Evolutionary conservation across 2,329 filamentous ascomycete species (phyloP).

Genomic region (Trichocomaceae sp.): DNA sequence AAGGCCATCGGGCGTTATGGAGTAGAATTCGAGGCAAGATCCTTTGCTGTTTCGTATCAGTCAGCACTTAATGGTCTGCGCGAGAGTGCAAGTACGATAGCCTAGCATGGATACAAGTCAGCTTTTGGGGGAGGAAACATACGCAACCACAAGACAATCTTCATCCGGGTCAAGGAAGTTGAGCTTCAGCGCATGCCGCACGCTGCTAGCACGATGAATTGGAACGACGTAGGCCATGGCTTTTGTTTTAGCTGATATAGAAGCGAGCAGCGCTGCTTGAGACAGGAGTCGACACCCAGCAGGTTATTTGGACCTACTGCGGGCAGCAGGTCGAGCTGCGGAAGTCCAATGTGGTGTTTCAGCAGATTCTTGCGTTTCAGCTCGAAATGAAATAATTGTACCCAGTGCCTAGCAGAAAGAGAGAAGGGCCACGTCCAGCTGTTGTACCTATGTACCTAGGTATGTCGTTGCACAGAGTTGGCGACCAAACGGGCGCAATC

Average conservation of each 20-base stretch:
- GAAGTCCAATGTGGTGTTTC: background rate
- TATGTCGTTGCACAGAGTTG: no score
- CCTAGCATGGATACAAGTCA: background rate
- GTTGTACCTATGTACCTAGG: no score
- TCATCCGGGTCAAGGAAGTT: constrained; percentile 67
- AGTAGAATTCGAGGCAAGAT: constrained; percentile 81
- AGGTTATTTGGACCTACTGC: background rate
- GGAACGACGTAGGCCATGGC: constrained; percentile 90
- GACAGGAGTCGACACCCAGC: background rate
- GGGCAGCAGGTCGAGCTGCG: background rate
- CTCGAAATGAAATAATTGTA: no score
- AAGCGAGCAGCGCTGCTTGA: background rate
- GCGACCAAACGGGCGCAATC: background rate
- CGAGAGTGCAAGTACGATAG: background rate
- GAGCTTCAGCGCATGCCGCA: constrained; percentile 78
- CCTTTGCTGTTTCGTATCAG: constrained; percentile 55
- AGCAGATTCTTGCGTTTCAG: no score
- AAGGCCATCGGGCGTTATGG: constrained; percentile 54
- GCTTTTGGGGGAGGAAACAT: constrained; percentile 33
- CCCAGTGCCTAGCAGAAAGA: no score
- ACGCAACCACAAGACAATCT: constrained; percentile 84
- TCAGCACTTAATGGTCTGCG: constrained; percentile 17
- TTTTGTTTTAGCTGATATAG: background rate
- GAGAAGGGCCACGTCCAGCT: no score
- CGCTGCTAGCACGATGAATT: constrained; percentile 85